Evolutionary conservation across 805 yeast genomes (phyloP).

Genomic region (Zygosaccharomyces bailii): DNA sequence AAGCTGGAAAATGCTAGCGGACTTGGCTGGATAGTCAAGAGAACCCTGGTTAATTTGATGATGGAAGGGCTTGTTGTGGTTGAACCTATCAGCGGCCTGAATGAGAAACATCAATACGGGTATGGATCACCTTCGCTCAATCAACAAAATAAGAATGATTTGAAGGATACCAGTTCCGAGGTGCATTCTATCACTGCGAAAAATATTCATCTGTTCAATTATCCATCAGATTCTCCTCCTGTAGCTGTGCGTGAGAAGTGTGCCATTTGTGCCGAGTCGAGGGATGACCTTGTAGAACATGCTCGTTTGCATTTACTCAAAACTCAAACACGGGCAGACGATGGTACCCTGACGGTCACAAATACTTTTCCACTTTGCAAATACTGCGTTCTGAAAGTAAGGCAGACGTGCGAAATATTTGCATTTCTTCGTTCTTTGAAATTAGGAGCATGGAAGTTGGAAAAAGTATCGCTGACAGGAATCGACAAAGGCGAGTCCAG

Average conservation of each 20-base stretch:
- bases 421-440: conserved; percentile 67
- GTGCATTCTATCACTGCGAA: conserved; percentile 14
- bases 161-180: not conserved
- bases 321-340: conserved; percentile 38
- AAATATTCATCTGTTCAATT: conserved; percentile 41
- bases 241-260: conserved; percentile 76
- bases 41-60: conserved; percentile 60
- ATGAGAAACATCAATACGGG: conserved; percentile 60
- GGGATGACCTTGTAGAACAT: conserved; percentile 68
- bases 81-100: conserved; percentile 82
- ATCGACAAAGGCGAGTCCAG: conserved; percentile 19
- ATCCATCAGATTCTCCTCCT: conserved; percentile 53
- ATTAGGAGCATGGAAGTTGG: conserved; percentile 57
- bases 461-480: conserved; percentile 34
- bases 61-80: conserved; percentile 78
- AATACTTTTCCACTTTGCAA: conserved; percentile 69
- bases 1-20: conserved; percentile 63
- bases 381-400: conserved; percentile 71
- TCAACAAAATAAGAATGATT: not conserved
- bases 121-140: conserved; percentile 14
- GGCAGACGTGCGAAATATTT: conserved; percentile 80
- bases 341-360: conserved; percentile 28
- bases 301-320: conserved; percentile 72
- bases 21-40: conserved; percentile 56
- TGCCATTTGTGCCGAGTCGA: conserved; percentile 76